Evolutionary conservation across 331 rosid species (phyloP), one percentile per base, ranked within the genome.

Genomic region (Pyrus hybrid): DNA sequence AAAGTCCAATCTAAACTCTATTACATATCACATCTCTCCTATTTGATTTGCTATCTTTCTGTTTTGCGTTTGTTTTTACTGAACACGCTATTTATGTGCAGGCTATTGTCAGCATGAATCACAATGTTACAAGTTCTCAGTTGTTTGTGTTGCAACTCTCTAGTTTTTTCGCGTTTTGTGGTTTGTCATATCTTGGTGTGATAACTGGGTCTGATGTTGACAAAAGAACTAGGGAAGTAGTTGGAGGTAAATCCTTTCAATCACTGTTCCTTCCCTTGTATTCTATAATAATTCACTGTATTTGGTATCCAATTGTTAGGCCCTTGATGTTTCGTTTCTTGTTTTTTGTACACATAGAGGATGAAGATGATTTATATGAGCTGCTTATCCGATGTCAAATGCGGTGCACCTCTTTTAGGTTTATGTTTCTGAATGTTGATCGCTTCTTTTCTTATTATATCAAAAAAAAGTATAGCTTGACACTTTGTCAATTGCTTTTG

Each of bases 351-450:
- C 43, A 20, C 68, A 63, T 86, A 85, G 98, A 86, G 37, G 87
- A 87, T 80, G 90, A 87, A 86, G 93, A n/a, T n/a, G n/a, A n/a
- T n/a, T n/a, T n/a, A 88, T 72, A 79, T 78, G 74, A 78, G 74
- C 29, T 91, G 85, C 63, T 82, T 93, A 57, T 80, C 92, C 53
- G 74, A 86, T 79, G 81, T 91, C 87, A 90, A 87, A 72, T 93
- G 77, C 7, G 97, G 96, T 35, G 88, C 96, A 43, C 87, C 90
- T 30, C 91, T 94, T 83, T 87, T 96, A 85, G 96, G 98, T 93
- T 81, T 71, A 79, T 80, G 76, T 64, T 69, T 76, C 54, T 78
- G 49, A 63, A 69, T 64, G 45, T 64, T 73, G 17, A 70, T 72
- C 57, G 18, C 28, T 69, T 72, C 17, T 35, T 71, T 82, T 75